Conservation (phyloP, 1,284 basidiomycete species). For the Puccinia polysora region DNA sequence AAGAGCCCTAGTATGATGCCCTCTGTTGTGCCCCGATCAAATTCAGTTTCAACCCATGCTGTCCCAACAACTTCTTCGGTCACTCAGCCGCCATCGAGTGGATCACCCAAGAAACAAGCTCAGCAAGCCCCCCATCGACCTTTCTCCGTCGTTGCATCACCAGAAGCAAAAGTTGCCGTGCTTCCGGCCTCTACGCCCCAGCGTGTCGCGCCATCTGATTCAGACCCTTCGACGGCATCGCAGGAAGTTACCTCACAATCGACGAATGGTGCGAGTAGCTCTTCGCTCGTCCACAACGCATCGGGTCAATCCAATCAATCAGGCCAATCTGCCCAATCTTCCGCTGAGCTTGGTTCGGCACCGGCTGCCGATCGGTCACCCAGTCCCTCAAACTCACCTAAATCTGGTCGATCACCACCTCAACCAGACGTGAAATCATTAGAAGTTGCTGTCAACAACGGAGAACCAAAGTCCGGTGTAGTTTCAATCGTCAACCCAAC, state of each 20-base stretch:
- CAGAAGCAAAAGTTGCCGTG: conserved; percentile 56
- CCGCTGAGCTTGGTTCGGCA: conserved; percentile 4
- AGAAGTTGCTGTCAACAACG: conserved; percentile 9
- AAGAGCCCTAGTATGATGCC: conserved; percentile 28
- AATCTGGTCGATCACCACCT: conserved; percentile 28
- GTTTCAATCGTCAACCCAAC: not conserved
- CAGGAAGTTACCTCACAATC: conserved; percentile 22
- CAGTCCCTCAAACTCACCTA: conserved; percentile 33
- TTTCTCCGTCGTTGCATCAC: conserved; percentile 54
- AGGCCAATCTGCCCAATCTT: conserved; percentile 18
- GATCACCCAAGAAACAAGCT: conserved; percentile 41
- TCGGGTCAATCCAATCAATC: conserved; percentile 35
- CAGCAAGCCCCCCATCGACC: conserved; percentile 54
- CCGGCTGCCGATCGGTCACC: conserved; percentile 26
- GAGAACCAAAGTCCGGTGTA: conserved; percentile 1
- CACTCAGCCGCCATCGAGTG: conserved; percentile 44
- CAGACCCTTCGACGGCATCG: conserved; percentile 11
- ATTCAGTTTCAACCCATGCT: conserved; percentile 24
- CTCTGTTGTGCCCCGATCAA: conserved; percentile 35
- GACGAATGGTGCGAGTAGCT: conserved; percentile 33
- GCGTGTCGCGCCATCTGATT: conserved; percentile 6
- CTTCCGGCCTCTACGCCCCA: conserved; percentile 4
- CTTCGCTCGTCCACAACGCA: conserved; percentile 23
- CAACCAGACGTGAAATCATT: conserved; percentile 5
- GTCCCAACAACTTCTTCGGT: conserved; percentile 47